Evolutionary conservation across 495 filamentous ascomycete genomes (phyloP), one percentile per base, ranked within the genome.

Genomic region (Pyrenopolyporus hunteri): DNA sequence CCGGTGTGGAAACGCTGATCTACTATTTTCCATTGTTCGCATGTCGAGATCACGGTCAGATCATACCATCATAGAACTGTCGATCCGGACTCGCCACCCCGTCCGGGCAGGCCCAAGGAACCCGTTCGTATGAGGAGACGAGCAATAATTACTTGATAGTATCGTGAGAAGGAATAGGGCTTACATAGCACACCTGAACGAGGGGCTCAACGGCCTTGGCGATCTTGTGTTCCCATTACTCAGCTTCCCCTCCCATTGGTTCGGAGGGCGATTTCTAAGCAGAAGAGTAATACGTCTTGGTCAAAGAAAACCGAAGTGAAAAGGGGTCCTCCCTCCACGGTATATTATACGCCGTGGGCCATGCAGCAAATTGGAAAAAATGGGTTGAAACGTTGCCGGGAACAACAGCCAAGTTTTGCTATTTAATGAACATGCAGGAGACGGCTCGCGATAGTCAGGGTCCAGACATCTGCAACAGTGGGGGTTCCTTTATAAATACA

Each of bases 21-120:
- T 42, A 6, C 39, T 31, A 26, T 28, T 51, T 36, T 47, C 19
- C 4, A 29, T 35, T 6, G 8, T 43, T 3, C 14, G 47, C 33
- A 40, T 45, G 16, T 51, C 8, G 17, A 58, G 48, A 58, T 64
- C 54, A 26, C 25, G 3, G 23, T 47, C 23, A 45, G 54, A 55
- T 64, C 55, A 58, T 58, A 45, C 25, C 61, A 63, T 63, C 60
- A 63, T 64, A 54, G 42, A 52, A 22, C 23, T 48, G 61, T 55
- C 54, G 49, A 59, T 59, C 55, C 28, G 31, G 53, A 64, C 48
- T 64, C 48, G 54, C 55, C 54, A 64, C 61, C 36, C 19, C 13
- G 19, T 33, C 33, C 20, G 20, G 9, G 33, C 2, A 54, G 35
- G 11, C 10, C n/a, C 8, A 43, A 20, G 6, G 3, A n/a, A n/a